Percentiles rank a stretch among this genome's conserved stretches.
Evolutionary conservation across 192 early-diverging fungal genomes (phyloP).

Genomic region (Geosiphon pyriformis): DNA sequence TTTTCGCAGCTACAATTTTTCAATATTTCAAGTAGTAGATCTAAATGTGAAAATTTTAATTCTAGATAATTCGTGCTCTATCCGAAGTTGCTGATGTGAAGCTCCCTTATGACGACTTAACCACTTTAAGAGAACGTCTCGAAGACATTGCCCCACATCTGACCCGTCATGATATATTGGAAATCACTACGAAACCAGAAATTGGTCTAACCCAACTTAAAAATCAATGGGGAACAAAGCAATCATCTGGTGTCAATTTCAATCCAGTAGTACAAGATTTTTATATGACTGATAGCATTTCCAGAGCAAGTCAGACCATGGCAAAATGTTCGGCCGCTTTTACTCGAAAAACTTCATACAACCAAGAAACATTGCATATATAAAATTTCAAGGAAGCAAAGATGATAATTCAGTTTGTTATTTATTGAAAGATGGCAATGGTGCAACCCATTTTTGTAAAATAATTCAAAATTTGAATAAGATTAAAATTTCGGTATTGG

Average conservation of each 20-base stretch:
- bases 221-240: constrained; percentile 29
- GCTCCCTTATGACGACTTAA: constrained; percentile 87
- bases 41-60: not conserved
- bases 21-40: not conserved
- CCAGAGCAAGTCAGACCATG: constrained; percentile 91
- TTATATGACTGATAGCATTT: constrained; percentile 93
- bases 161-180: constrained; percentile 64
- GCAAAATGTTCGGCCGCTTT: constrained; percentile 79
- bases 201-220: constrained; percentile 60
- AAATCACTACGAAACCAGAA: constrained; percentile 50
- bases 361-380: too few relatives aligned
- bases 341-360: constrained; percentile 16
- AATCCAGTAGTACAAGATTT: constrained; percentile 74
- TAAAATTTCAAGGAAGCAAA: too few relatives aligned
- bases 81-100: constrained; percentile 83
- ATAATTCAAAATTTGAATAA: too few relatives aligned
- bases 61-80: constrained; percentile 86
- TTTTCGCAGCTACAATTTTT: not conserved
- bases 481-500: too few relatives aligned
- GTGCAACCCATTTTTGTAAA: too few relatives aligned
- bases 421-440: too few relatives aligned
- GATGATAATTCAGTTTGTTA: too few relatives aligned
- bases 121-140: constrained; percentile 79
- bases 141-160: constrained; percentile 81
- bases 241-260: constrained; percentile 42